Conservation (phyloP, 2,329 filamentous ascomycete genomes). For the Clonostachys byssicola region DNA sequence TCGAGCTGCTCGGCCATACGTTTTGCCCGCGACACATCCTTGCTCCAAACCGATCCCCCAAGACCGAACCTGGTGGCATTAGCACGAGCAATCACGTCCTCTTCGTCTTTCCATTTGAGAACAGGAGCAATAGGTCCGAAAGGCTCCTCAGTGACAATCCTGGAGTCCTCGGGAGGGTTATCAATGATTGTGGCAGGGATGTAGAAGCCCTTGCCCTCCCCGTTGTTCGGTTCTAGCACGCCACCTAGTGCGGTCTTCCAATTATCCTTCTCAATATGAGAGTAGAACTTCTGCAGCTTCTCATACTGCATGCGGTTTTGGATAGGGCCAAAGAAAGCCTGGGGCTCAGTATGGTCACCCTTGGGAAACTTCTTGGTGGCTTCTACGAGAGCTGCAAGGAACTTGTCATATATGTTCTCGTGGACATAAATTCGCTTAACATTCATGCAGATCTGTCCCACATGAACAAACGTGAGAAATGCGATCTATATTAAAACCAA, state of each 20-base stretch:
- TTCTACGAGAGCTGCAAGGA: constrained; percentile 30
- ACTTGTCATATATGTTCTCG: constrained; percentile 49
- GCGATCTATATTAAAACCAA: constrained; percentile 5
- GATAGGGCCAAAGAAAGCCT: constrained; percentile 47
- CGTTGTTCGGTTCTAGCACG: too few relatives aligned
- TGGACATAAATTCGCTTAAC: constrained; percentile 54
- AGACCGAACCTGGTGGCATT: constrained; percentile 49
- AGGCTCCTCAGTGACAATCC: constrained; percentile 49
- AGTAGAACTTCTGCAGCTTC: constrained; percentile 48
- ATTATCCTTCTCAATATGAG: constrained; percentile 17
- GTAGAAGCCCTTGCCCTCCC: constrained; percentile 36
- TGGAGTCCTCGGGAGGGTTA: constrained; percentile 40
- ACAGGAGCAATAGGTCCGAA: constrained; percentile 56
- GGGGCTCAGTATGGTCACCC: background rate
- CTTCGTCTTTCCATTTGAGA: constrained; percentile 55
- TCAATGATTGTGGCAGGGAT: constrained; percentile 52
- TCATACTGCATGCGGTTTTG: constrained; percentile 62
- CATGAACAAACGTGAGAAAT: constrained; percentile 8
- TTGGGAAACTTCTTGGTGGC: background rate
- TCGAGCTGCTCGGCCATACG: constrained; percentile 49
- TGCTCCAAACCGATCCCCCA: constrained; percentile 53
- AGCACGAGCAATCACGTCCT: constrained; percentile 51
- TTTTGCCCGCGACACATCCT: constrained; percentile 43
- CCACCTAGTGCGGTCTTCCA: constrained; percentile 6
- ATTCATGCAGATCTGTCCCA: background rate